Conservation (phyloP, 257 asterid genomes). For the Plectranthus barbatus region DNA sequence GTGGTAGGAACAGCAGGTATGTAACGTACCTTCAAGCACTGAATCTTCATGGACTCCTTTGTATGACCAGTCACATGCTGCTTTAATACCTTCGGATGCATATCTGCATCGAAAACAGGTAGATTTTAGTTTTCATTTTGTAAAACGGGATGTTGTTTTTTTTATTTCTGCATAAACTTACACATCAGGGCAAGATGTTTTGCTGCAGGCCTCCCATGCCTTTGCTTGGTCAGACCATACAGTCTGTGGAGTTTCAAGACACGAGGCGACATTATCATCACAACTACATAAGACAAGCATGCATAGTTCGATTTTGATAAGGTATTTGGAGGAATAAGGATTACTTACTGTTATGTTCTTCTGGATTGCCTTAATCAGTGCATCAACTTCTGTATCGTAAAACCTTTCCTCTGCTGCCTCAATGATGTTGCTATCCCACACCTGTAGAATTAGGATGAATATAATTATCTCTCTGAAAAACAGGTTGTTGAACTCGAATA, state of each 20-base stretch:
- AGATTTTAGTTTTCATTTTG: background rate
- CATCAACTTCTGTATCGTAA: constrained; percentile 40
- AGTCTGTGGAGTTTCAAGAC: constrained; percentile 28
- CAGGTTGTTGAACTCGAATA: background rate
- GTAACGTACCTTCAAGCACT: constrained; percentile 50
- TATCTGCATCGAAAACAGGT: constrained; percentile 34
- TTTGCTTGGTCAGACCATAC: constrained; percentile 65
- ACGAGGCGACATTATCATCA: background rate
- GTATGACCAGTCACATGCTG: constrained; percentile 87
- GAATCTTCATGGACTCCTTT: constrained; percentile 66
- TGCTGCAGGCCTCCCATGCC: constrained; percentile 69
- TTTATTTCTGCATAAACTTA: constrained; percentile 24
- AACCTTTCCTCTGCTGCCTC: constrained; percentile 58
- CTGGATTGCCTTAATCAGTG: constrained; percentile 44
- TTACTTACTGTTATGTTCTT: constrained; percentile 74
- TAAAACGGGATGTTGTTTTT: background rate
- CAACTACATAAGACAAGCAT: background rate
- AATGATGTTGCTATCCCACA: constrained; percentile 82
- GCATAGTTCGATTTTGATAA: background rate
- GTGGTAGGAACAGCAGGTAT: background rate
- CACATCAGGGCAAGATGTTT: constrained; percentile 61
- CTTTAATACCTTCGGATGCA: constrained; percentile 85
- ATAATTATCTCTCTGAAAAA: background rate
- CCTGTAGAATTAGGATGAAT: constrained; percentile 26
- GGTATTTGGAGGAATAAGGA: background rate